These are phyloP conservation scores for Prunus mira DNA, from an alignment of 306 rosid genomes.

Conservation along the genomic window DNA sequence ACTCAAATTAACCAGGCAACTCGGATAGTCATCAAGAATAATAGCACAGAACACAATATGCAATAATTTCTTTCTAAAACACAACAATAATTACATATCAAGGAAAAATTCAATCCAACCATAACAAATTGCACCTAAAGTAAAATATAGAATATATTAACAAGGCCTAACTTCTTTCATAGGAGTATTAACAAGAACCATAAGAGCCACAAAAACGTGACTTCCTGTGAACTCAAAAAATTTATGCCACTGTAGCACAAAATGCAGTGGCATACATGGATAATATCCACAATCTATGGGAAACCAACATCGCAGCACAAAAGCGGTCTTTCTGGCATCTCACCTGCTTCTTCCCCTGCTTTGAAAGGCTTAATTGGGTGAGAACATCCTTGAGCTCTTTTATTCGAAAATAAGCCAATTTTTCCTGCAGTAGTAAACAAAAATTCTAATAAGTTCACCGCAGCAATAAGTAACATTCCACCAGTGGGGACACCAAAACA, in stretches of 20 bases:
- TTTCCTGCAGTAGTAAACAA: constrained; percentile 49
- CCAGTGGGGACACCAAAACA: not conserved
- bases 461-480: not conserved
- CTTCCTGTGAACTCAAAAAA: not conserved
- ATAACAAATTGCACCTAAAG: not conserved
- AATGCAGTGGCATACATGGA: constrained; percentile 3
- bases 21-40: not conserved
- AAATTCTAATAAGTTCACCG: constrained; percentile 9
- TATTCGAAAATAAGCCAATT: constrained; percentile 74
- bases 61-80: not conserved
- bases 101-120: not conserved
- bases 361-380: constrained; percentile 77
- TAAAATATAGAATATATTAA: not conserved
- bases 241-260: not conserved
- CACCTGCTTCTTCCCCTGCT: constrained; percentile 99
- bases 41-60: not conserved
- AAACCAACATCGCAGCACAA: constrained; percentile 18
- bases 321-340: constrained; percentile 25
- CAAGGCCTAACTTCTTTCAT: not conserved
- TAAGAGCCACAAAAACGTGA: not conserved
- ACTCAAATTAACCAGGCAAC: not conserved
- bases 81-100: not conserved
- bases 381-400: constrained; percentile 97
- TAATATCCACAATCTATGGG: not conserved
- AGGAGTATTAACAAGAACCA: not conserved